Evolutionary conservation across 352 stramenopile genomes (phyloP).

Genomic region (Globisporangium lucens): DNA sequence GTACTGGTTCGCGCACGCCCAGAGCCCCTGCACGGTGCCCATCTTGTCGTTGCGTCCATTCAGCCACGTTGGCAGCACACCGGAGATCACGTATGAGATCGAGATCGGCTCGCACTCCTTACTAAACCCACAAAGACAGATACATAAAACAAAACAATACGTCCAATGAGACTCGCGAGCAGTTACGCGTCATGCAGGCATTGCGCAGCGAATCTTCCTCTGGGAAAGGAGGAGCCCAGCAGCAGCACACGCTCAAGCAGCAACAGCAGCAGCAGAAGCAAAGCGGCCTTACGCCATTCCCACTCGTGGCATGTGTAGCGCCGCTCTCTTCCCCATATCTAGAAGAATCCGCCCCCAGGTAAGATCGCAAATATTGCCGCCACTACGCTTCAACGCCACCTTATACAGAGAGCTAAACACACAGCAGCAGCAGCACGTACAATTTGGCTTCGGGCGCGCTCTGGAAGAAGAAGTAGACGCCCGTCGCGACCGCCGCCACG

Average conservation of each 20-base stretch:
- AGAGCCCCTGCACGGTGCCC: constrained; percentile 73
- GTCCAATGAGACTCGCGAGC: constrained; percentile 6
- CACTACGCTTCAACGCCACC: neutral
- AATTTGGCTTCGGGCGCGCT: constrained; percentile 60
- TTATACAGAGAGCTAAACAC: neutral
- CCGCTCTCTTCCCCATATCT: neutral
- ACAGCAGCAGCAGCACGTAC: constrained; percentile 31
- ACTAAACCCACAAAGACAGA: constrained; percentile 19
- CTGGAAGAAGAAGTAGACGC: constrained; percentile 72
- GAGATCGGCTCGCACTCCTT: constrained; percentile 68
- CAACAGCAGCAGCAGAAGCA: neutral
- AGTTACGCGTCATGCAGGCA: constrained; percentile 8
- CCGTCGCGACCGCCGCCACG: constrained; percentile 28
- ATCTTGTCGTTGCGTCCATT: constrained; percentile 85
- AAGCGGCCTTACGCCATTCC: neutral
- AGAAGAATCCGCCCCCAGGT: constrained; percentile 1
- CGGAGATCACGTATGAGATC: constrained; percentile 70
- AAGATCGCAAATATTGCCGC: neutral
- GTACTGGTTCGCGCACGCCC: constrained; percentile 76
- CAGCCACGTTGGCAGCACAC: constrained; percentile 76
- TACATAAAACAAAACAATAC: neutral
- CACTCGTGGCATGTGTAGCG: neutral
- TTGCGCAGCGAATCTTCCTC: neutral
- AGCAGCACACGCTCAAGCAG: neutral
- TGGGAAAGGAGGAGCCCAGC: neutral